Evolutionary conservation across 148 eudicot genomes (phyloP), one percentile per base, ranked within the genome.

Genomic region (Persicaria tinctoria): DNA sequence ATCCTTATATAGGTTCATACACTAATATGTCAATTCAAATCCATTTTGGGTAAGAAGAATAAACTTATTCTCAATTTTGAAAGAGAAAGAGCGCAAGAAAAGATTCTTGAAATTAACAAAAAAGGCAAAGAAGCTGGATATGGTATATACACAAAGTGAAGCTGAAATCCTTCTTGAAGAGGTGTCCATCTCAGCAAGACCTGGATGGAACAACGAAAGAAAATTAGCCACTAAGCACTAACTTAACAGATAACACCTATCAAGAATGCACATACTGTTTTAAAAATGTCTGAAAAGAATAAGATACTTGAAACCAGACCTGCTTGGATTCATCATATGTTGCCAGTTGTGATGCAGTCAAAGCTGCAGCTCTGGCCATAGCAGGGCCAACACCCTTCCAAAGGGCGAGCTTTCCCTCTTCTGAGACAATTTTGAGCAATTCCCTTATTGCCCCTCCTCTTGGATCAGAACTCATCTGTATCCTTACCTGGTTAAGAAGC

Each of bases 331-430:
- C 98, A 83, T 94, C 98, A 79, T 94, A 94, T 66, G 98, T 90
- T 74, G 93, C 93, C 49, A 94, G 74, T 80, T 94, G 97, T 27
- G 98, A 91, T 79, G 98, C 91, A 70, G 97, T 94, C 84, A 94
- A 86, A 77, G 96, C 79, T 73, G 89, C 95, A 80, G 98, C 98
- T 76, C 98, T 82, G 50, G 83, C 82, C 95, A 89, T 94, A 68
- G 95, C 97, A 56, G 98, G 98, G 46, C 97, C 93, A 79, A 87
- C 93, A 56, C 97, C 98, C 78, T 91, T 94, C 98, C 98, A 94
- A n/a, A 93, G 98, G 78, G 93, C 95, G 32, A 56, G 48, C 44
- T 90, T 76, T 72, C 98, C 98, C 86, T 91, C 98, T 82, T 88
- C 86, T 64, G 85, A 82, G 48, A 82, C 77, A 72, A 94, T 89